Evolutionary conservation across 2,329 filamentous ascomycete genomes (phyloP).

Genomic region (Fusarium praegraminearum): DNA sequence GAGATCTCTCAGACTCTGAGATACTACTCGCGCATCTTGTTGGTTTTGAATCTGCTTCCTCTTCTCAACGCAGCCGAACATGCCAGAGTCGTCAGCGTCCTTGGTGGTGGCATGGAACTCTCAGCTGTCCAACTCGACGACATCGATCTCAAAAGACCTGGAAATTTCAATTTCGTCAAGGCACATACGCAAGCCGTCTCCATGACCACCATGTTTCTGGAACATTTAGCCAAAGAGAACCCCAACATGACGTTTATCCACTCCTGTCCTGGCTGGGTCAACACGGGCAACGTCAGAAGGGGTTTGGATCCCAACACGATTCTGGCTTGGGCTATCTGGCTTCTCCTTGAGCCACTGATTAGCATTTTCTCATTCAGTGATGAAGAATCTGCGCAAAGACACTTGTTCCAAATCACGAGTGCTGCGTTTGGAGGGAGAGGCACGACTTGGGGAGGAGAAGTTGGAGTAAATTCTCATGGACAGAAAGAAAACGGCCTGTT

Average conservation of each 20-base stretch:
- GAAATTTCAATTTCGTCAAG: conserved; percentile 40
- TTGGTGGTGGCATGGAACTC: conserved; percentile 39
- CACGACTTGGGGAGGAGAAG: conserved; percentile 49
- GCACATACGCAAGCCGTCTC: conserved; percentile 47
- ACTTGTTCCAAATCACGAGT: conserved; percentile 54
- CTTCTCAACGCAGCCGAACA: conserved; percentile 49
- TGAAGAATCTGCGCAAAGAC: conserved; percentile 52
- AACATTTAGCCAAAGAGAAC: conserved; percentile 41
- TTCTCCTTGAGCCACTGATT: conserved; percentile 51
- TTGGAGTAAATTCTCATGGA: conserved; percentile 48
- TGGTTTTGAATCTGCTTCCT: conserved; percentile 56
- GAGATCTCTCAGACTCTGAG: conserved; percentile 56
- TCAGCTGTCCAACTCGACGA: conserved; percentile 43
- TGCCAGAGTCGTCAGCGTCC: conserved; percentile 46
- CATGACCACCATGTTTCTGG: conserved; percentile 46
- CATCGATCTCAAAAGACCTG: conserved; percentile 47
- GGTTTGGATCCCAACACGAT: conserved; percentile 45
- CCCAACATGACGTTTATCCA: conserved; percentile 47
- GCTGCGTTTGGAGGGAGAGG: conserved; percentile 53
- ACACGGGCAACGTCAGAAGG: conserved; percentile 48
- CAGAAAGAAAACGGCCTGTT: conserved; percentile 49
- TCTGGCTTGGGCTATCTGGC: conserved; percentile 49
- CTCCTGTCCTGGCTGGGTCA: conserved; percentile 47
- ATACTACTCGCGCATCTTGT: conserved; percentile 60
- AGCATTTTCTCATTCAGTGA: conserved; percentile 45